A percentile compares a stretch with the other conserved stretches of the same genome.
Evolutionary conservation across 179 eudicot species (phyloP).

Genomic region (Sideroxylon spinosum): DNA sequence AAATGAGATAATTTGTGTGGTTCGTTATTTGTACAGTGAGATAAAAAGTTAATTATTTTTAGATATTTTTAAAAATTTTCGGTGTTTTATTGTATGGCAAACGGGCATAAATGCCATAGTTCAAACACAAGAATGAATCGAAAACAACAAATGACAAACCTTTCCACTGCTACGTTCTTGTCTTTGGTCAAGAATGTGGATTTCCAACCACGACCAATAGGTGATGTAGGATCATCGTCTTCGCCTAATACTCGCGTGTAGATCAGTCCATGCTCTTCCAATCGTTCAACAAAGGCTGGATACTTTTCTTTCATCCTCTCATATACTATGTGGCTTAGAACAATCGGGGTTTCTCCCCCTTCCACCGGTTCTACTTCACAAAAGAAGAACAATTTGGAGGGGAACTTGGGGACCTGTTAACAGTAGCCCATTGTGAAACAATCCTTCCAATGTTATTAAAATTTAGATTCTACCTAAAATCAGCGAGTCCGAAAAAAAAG

Average conservation of each 20-base stretch:
- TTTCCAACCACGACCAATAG: constrained; percentile 91
- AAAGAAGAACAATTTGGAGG: constrained; percentile 81
- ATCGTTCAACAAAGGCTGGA: constrained; percentile 60
- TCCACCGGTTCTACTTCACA: constrained; percentile 78
- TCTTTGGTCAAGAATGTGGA: constrained; percentile 73
- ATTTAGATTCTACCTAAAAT: too few relatives aligned
- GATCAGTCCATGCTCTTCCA: constrained; percentile 74
- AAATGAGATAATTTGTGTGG: too few relatives aligned
- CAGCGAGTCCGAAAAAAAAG: too few relatives aligned
- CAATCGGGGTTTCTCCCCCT: constrained; percentile 96
- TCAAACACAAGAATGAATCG: not conserved
- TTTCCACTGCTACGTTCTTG: constrained; percentile 67
- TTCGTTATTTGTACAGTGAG: too few relatives aligned
- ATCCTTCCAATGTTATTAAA: too few relatives aligned
- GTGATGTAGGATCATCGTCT: constrained; percentile 75
- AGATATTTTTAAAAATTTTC: too few relatives aligned
- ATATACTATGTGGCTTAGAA: constrained; percentile 76
- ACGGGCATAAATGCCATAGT: too few relatives aligned
- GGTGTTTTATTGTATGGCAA: too few relatives aligned
- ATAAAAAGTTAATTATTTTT: too few relatives aligned
- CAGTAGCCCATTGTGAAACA: not conserved
- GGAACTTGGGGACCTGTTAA: constrained; percentile 69
- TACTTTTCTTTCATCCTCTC: constrained; percentile 71
- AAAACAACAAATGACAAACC: constrained; percentile 30
- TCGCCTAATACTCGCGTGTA: constrained; percentile 76